Percentiles rank a stretch among this genome's conserved stretches.
Evolutionary conservation across 441 rosid genomes (phyloP).

Genomic region (Populus tomentosa): DNA sequence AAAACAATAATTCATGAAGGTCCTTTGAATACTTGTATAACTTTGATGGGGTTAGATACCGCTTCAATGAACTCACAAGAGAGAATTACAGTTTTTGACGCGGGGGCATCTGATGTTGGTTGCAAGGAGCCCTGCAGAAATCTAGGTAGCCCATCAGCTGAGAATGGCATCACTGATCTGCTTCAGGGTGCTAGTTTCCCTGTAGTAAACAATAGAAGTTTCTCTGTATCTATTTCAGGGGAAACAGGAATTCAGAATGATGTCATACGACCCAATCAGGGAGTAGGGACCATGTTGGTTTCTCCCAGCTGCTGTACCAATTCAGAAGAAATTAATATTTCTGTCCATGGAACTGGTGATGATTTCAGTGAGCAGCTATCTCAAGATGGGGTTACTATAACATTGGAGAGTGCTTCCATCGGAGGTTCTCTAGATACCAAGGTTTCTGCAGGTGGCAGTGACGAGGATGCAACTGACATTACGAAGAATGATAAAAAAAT

Average conservation of each 20-base stretch:
- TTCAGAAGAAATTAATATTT: constrained; percentile 17
- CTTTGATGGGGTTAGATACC: constrained; percentile 15
- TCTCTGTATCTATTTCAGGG: constrained; percentile 17
- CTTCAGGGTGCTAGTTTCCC: constrained; percentile 15
- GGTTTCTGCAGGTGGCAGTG: constrained; percentile 21
- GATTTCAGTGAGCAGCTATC: constrained; percentile 22
- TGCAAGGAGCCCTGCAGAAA: constrained; percentile 22
- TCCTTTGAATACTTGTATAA: constrained; percentile 23
- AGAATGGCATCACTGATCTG: constrained; percentile 26
- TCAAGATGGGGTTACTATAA: constrained; percentile 15
- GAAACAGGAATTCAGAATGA: constrained; percentile 20
- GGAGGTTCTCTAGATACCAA: constrained; percentile 18
- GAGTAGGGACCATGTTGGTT: constrained; percentile 13
- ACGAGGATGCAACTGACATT: constrained; percentile 16
- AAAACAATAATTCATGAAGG: constrained; percentile 24
- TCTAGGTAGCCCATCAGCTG: constrained; percentile 21
- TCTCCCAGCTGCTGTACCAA: constrained; percentile 20
- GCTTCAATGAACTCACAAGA: constrained; percentile 21
- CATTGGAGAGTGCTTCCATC: constrained; percentile 17
- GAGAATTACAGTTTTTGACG: constrained; percentile 25
- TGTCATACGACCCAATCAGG: constrained; percentile 18
- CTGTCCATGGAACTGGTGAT: constrained; percentile 15
- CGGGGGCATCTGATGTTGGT: constrained; percentile 22
- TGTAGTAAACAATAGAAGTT: constrained; percentile 6
- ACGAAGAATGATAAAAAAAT: constrained; percentile 13